These are phyloP conservation scores for Backusella tarrabulga DNA, from an alignment of 192 early-diverging fungal species.

Conservation along the genomic window DNA sequence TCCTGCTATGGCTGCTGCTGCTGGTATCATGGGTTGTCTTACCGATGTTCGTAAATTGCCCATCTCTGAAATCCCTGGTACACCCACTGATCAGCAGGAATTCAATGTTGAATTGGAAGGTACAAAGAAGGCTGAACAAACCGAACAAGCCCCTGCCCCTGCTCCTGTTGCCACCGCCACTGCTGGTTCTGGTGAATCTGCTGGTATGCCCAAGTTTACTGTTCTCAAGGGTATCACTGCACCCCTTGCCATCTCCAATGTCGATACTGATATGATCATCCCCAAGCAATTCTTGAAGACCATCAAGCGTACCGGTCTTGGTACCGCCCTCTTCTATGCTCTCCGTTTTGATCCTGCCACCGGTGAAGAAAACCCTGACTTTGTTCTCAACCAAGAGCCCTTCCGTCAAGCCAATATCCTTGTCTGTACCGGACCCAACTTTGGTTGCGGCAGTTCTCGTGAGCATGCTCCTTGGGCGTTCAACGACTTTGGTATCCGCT, in stretches of 20 bases:
- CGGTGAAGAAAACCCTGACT: constrained; percentile 45
- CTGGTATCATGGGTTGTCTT: constrained; percentile 59
- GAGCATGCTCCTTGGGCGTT: constrained; percentile 80
- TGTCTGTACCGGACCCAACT: constrained; percentile 59
- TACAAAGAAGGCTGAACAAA: constrained; percentile 19
- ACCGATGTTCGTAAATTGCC: constrained; percentile 57
- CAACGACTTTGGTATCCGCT: constrained; percentile 68
- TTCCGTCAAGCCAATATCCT: constrained; percentile 53
- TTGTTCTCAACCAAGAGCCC: constrained; percentile 60
- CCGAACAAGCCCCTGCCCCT: not conserved
- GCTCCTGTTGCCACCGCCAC: constrained; percentile 11
- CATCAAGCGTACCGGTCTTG: constrained; percentile 69
- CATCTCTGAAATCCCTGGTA: constrained; percentile 38
- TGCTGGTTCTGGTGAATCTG: not conserved
- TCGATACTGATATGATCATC: constrained; percentile 76
- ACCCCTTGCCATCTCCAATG: constrained; percentile 59
- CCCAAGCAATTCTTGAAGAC: constrained; percentile 79
- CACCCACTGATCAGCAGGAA: constrained; percentile 15
- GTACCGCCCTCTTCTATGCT: constrained; percentile 57
- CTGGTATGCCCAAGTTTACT: constrained; percentile 61
- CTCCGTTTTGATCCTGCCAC: constrained; percentile 55
- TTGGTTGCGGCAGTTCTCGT: constrained; percentile 66
- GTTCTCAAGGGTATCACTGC: constrained; percentile 56
- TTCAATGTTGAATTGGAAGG: constrained; percentile 30
- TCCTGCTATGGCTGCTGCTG: constrained; percentile 73